Percentiles rank a stretch among this genome's conserved stretches.
Evolutionary conservation across 1,139 yeast genomes (phyloP).

Genomic region (Wickerhamomyces sp.): DNA sequence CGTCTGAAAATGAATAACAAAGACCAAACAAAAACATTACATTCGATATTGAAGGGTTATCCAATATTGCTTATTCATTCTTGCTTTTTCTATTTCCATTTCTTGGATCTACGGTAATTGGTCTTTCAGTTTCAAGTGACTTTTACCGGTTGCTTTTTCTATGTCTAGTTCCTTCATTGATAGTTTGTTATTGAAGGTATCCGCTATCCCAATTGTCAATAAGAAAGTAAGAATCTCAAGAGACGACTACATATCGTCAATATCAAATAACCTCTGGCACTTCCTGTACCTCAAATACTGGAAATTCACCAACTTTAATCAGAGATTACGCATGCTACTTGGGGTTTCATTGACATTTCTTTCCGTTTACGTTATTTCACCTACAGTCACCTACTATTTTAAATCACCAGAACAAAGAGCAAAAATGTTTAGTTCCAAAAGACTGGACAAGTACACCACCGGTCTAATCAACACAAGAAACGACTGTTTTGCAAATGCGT

Average conservation of each 20-base stretch:
- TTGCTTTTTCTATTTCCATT: no score
- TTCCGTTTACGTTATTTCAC: constrained; percentile 26
- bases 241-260: constrained; percentile 11
- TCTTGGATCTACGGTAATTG: no score
- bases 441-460: constrained; percentile 75
- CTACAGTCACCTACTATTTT: constrained; percentile 19
- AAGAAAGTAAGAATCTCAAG: constrained; percentile 3
- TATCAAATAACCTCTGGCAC: constrained; percentile 11
- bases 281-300: constrained; percentile 18
- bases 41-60: no score
- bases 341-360: constrained; percentile 13
- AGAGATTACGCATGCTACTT: constrained; percentile 17
- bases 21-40: no score
- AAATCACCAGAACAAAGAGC: constrained; percentile 14
- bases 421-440: constrained; percentile 31
- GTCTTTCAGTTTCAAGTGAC: no score
- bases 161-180: no score
- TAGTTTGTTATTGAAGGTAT: no score
- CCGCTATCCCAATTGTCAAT: no score
- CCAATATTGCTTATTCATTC: no score
- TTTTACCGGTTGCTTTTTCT: no score
- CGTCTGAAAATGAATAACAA: no score
- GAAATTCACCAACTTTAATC: constrained; percentile 11
- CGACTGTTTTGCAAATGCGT: constrained; percentile 93
- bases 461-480: constrained; percentile 79